A percentile compares a stretch with the other conserved stretches of the same genome.
Evolutionary conservation across 805 yeast genomes (phyloP).

Genomic region (Lipomyces lipofer): DNA sequence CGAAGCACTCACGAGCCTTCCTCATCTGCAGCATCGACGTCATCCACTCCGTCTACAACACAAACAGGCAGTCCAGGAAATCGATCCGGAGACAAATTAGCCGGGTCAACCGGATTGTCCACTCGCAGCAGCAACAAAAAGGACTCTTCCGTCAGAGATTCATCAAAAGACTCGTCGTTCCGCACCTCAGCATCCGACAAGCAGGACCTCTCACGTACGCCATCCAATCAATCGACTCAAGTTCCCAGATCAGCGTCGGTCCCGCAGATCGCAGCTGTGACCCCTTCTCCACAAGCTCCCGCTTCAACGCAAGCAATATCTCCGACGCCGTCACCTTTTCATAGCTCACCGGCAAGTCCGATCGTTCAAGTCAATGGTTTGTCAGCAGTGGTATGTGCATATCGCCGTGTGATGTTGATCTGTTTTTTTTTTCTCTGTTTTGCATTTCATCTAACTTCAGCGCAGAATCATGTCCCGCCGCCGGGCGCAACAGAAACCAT

Average conservation of each 20-base stretch:
- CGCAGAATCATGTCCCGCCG: conserved; percentile 32
- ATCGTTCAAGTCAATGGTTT: conserved; percentile 11
- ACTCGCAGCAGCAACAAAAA: conserved; percentile 8
- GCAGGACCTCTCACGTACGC: too few species aligned
- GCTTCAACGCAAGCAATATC: conserved; percentile 1
- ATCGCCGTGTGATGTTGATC: not conserved
- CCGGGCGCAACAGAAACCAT: conserved; percentile 43
- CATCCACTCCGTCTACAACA: conserved; percentile 11
- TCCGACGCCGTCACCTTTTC: conserved; percentile 6
- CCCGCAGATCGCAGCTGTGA: too few species aligned
- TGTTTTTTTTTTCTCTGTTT: not conserved
- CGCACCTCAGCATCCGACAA: not conserved
- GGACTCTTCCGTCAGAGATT: conserved; percentile 1
- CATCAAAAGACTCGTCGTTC: too few species aligned
- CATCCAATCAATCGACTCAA: too few species aligned
- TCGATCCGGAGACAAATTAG: conserved; percentile 1
- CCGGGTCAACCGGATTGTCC: not conserved
- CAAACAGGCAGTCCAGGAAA: conserved; percentile 6
- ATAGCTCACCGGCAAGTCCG: conserved; percentile 12
- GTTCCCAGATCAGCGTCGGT: too few species aligned
- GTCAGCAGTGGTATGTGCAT: conserved; percentile 12
- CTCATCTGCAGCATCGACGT: conserved; percentile 2
- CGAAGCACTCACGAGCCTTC: conserved; percentile 31
- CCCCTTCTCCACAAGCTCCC: conserved; percentile 4
- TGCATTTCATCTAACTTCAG: not conserved